phyloP scores from a whole-genome alignment of 805 yeast genomes.

The Suhomyces emberorum region DNA sequence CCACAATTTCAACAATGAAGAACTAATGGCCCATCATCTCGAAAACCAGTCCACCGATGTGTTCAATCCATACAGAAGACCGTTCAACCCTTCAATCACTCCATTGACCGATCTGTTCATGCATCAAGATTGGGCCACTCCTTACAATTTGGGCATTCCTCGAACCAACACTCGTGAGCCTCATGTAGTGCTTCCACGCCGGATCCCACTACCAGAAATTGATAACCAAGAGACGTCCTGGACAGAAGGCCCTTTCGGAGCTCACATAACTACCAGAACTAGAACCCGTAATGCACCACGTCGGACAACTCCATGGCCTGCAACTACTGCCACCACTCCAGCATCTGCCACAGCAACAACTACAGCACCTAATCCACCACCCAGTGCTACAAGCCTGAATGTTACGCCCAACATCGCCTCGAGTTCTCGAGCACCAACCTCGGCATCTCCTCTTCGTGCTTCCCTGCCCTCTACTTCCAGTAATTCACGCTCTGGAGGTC shows the following conservation, averaged over 20 bases:
- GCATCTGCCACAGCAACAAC: neutral
- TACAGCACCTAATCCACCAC: neutral
- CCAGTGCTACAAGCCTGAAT: constrained; percentile 11
- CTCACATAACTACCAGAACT: neutral
- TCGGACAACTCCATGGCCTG: neutral
- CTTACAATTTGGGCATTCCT: constrained; percentile 13
- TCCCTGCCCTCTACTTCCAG: neutral
- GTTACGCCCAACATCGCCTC: too few species aligned
- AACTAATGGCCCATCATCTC: constrained; percentile 22
- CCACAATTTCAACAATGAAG: constrained; percentile 16
- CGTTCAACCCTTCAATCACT: constrained; percentile 32
- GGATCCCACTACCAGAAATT: constrained; percentile 21
- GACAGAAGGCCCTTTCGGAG: neutral
- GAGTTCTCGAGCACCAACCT: too few species aligned
- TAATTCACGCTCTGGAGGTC: constrained; percentile 8
- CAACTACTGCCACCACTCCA: neutral
- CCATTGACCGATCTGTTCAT: constrained; percentile 39
- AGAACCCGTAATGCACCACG: neutral
- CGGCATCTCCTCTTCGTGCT: neutral
- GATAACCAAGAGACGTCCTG: neutral
- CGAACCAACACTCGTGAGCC: constrained; percentile 18
- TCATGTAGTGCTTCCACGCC: constrained; percentile 26
- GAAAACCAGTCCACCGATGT: constrained; percentile 32
- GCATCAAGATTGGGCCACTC: constrained; percentile 33
- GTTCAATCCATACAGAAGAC: constrained; percentile 35